phyloP scores from a whole-genome alignment of 352 stramenopile genomes.

The Phytophthora multivora region DNA sequence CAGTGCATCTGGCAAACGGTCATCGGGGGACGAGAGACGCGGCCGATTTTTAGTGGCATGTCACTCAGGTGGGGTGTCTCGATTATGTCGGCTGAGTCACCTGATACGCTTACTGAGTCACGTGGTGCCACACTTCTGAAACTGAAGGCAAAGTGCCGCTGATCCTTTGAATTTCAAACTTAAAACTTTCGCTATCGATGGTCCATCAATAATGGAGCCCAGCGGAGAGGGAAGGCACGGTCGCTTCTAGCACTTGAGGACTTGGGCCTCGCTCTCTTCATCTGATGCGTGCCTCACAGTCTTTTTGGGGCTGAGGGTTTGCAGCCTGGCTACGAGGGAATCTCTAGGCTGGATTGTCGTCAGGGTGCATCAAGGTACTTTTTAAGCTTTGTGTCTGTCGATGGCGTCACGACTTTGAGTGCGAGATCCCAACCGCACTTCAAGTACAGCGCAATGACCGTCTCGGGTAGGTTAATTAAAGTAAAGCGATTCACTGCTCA shows the following conservation, averaged over 20 bases:
- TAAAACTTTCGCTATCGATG: no score
- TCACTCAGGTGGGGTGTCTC: neutral
- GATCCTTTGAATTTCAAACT: neutral
- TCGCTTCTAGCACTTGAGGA: neutral
- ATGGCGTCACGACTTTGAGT: neutral
- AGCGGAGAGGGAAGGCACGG: neutral
- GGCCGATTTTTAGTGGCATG: neutral
- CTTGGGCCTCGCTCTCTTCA: neutral
- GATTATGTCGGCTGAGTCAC: neutral
- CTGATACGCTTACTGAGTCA: conserved; percentile 14
- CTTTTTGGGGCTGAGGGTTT: no score
- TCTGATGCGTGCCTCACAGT: neutral
- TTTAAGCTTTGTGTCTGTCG: neutral
- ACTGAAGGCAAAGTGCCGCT: neutral
- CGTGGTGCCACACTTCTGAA: conserved; percentile 5
- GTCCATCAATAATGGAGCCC: no score
- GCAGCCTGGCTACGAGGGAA: neutral
- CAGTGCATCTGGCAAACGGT: neutral
- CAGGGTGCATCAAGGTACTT: conserved; percentile 15
- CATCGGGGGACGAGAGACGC: neutral
- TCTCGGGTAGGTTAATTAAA: no score
- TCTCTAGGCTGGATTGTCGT: conserved; percentile 6
- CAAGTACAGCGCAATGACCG: neutral
- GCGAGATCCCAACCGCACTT: neutral
- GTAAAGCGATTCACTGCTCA: no score